Conservation (phyloP, 2,329 filamentous ascomycete genomes). For the Ustulina deusta region DNA sequence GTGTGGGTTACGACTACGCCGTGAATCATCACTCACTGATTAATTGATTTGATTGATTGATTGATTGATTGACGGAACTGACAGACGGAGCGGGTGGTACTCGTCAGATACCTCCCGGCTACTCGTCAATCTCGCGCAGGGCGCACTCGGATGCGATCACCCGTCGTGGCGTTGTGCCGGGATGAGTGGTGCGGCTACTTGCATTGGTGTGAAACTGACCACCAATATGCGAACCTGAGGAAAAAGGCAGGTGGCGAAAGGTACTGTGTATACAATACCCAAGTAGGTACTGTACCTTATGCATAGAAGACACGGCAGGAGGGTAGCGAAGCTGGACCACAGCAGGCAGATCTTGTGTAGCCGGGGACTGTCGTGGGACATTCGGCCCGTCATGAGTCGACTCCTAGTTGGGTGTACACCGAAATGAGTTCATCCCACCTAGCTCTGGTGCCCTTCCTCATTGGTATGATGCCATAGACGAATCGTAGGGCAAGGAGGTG, state of each 20-base stretch:
- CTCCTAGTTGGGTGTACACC: conserved; percentile 9
- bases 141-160: conserved; percentile 38
- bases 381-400: conserved; percentile 21
- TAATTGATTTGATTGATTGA: not conserved
- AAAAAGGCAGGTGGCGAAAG: conserved; percentile 9
- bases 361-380: conserved; percentile 26
- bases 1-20: conserved; percentile 11
- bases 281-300: not conserved
- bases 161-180: conserved; percentile 39
- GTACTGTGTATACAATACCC: not conserved
- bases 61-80: not conserved
- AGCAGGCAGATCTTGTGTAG: conserved; percentile 26
- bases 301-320: not conserved
- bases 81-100: not conserved
- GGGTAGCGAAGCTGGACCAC: conserved; percentile 17
- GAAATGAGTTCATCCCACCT: conserved; percentile 6
- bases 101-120: conserved; percentile 16
- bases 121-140: conserved; percentile 36
- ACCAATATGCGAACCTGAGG: conserved; percentile 24
- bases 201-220: conserved; percentile 37
- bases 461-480: not conserved
- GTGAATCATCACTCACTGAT: conserved; percentile 5
- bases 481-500: conserved; percentile 5
- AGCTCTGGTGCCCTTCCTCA: not conserved
- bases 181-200: conserved; percentile 45